Percentiles rank a stretch among this genome's conserved stretches.
These are phyloP conservation scores for Cladosporium sphaerospermum DNA, from an alignment of 2,329 filamentous ascomycete genomes.

Conservation along the genomic window DNA sequence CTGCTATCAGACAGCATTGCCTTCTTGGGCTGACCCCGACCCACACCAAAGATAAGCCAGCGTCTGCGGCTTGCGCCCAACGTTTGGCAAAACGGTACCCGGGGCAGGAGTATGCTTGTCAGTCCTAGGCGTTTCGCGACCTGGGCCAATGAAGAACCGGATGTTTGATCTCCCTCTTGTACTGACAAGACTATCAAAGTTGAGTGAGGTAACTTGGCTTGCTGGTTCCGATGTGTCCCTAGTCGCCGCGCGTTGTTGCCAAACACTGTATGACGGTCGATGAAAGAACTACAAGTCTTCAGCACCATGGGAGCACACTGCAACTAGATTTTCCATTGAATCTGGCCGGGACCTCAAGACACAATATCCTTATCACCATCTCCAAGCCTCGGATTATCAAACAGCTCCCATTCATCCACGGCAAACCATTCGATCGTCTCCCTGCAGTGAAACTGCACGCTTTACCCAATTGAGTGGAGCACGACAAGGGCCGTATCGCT, in stretches of 20 bases:
- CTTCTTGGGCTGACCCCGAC: conserved; percentile 3
- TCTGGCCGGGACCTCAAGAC: neutral
- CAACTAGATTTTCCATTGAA: neutral
- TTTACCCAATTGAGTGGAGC: neutral
- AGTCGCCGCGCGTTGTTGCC: too few species aligned
- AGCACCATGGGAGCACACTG: neutral
- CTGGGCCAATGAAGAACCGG: too few species aligned
- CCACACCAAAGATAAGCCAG: conserved; percentile 10
- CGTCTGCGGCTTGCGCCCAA: neutral
- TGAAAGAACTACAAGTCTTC: neutral
- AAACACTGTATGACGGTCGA: neutral
- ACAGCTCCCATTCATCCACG: neutral
- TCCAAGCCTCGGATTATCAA: neutral
- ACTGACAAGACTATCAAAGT: too few species aligned
- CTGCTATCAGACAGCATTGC: conserved; percentile 1
- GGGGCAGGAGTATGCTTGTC: too few species aligned
- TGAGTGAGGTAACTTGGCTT: too few species aligned
- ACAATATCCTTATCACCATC: neutral
- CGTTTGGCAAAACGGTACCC: too few species aligned
- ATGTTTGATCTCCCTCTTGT: too few species aligned
- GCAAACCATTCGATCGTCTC: neutral
- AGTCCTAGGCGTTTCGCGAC: too few species aligned
- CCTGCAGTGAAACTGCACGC: neutral
- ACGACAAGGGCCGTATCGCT: conserved; percentile 2
- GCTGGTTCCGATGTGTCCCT: too few species aligned